Conservation (phyloP, 1,284 basidiomycete genomes). For the Mycena sp. region DNA sequence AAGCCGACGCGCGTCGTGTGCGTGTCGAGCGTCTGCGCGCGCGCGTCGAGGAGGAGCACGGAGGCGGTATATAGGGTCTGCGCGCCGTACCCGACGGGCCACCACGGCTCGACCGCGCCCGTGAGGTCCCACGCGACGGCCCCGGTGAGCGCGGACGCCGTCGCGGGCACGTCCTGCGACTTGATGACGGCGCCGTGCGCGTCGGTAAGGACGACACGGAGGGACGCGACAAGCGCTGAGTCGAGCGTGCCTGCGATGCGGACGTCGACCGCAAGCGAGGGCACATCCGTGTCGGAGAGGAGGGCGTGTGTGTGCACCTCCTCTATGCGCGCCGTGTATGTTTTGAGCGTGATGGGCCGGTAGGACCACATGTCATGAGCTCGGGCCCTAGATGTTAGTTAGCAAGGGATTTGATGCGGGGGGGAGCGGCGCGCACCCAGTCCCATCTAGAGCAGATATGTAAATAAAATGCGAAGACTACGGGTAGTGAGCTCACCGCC, state of each 20-base stretch:
- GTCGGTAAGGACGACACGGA: slow-evolving; percentile 12
- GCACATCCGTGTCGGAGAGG: slow-evolving; percentile 53
- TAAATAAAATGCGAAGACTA: not conserved
- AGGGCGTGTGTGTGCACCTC: slow-evolving; percentile 68
- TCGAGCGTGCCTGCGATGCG: slow-evolving; percentile 55
- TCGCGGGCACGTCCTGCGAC: slow-evolving; percentile 5
- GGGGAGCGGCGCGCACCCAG: slow-evolving; percentile 66
- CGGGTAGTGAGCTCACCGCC: slow-evolving; percentile 30
- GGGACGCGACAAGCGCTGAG: slow-evolving; percentile 10
- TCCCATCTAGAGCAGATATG: slow-evolving; percentile 78
- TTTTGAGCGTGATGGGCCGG: slow-evolving; percentile 78
- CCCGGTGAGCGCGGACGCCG: not conserved
- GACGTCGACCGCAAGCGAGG: slow-evolving; percentile 50
- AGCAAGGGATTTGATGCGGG: not conserved
- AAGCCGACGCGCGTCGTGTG: slow-evolving; percentile 75
- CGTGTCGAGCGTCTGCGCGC: slow-evolving; percentile 59
- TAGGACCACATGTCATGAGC: slow-evolving; percentile 67
- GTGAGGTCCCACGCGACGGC: slow-evolving; percentile 19
- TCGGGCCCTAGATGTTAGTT: slow-evolving; percentile 62
- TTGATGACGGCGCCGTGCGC: slow-evolving; percentile 14
- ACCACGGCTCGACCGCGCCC: slow-evolving; percentile 69
- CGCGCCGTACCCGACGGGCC: slow-evolving; percentile 81
- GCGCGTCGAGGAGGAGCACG: slow-evolving; percentile 56
- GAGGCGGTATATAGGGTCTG: slow-evolving; percentile 80
- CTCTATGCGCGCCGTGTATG: slow-evolving; percentile 68